Evolutionary conservation across 2,329 filamentous ascomycete species (phyloP), one percentile per base, ranked within the genome.

Genomic region (Hymenoscyphus repandus): DNA sequence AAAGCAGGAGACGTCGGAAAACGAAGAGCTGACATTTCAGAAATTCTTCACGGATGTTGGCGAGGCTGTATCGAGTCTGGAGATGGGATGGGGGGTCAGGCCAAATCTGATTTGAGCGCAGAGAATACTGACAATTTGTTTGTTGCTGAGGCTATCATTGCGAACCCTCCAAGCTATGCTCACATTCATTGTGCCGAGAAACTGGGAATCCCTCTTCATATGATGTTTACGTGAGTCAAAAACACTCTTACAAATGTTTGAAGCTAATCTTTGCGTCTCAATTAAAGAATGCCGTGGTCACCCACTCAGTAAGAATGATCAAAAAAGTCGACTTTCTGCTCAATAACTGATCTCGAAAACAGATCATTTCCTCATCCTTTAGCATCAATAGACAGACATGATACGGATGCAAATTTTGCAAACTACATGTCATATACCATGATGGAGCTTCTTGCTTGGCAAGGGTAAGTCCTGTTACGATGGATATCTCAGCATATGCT

Each of bases 171-270:
- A 0, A 85, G 79, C 56, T 88, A 90, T 66, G 85, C 83, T 0
- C 86, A 90, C 62, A 74, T 90, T 1, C 86, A 90, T 66, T 89
- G 86, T 55, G 88, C 87, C 0, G 86, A 92, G 67, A 83, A 85
- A 17, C 66, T 92, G 27, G 86, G 86, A 0, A 80, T 90, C 30
- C 88, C 88, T 0, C 67, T 91, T 4, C 86, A 90, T 62, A 72
- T 95, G 58, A 92, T 95, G 83, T 95, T 95, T 66, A 95, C 90
- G 57, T 85, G 81, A 49, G 76, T 80, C 0, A 89, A 12, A 87
- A 5, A 83, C 88, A 58, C 90, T 20, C 7, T 15, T 13, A 13
- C 1, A 93, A 66, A 91, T 92, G 85, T 95, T 93, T 89, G 77
- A 85, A 31, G 22, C 18, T 50, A 7, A 42, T 38, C 18, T 17